These are phyloP conservation scores for Begonia peltatifolia DNA, from an alignment of 306 rosid species.

Conservation along the genomic window DNA sequence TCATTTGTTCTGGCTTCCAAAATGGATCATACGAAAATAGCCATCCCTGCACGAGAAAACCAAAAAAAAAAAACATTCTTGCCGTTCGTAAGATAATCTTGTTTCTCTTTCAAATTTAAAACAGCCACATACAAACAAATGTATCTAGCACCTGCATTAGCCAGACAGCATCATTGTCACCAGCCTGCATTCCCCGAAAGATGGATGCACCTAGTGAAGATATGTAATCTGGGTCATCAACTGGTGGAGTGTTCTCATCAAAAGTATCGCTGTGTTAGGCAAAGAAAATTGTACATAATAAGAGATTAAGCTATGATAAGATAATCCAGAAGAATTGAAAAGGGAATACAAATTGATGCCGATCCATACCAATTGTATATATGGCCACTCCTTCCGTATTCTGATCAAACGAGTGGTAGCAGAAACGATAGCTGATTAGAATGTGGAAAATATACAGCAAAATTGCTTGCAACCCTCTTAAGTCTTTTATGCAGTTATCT, in stretches of 20 bases:
- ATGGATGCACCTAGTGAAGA: constrained; percentile 73
- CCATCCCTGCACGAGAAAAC: constrained; percentile 61
- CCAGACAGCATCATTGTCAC: constrained; percentile 76
- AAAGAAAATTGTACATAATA: constrained; percentile 11
- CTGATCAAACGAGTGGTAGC: constrained; percentile 24
- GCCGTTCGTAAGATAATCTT: no score
- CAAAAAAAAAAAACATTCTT: no score
- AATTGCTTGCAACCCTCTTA: constrained; percentile 7
- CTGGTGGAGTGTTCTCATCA: constrained; percentile 91
- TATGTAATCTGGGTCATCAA: constrained; percentile 66
- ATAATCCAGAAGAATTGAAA: constrained; percentile 5
- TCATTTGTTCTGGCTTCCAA: constrained; percentile 94
- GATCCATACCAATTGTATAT: constrained; percentile 68
- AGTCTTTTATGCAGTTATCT: not conserved
- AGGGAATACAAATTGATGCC: constrained; percentile 8
- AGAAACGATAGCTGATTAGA: constrained; percentile 20
- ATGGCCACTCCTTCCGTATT: constrained; percentile 76
- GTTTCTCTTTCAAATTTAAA: constrained; percentile 9
- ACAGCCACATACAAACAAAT: constrained; percentile 13
- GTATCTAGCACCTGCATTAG: constrained; percentile 67
- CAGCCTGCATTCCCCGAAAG: constrained; percentile 71
- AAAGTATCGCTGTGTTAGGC: constrained; percentile 66
- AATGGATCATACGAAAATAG: constrained; percentile 74
- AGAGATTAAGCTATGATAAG: not conserved
- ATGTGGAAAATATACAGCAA: constrained; percentile 6